Conservation (phyloP, 2,329 filamentous ascomycete genomes). For the Talaromyces sp. region DNA sequence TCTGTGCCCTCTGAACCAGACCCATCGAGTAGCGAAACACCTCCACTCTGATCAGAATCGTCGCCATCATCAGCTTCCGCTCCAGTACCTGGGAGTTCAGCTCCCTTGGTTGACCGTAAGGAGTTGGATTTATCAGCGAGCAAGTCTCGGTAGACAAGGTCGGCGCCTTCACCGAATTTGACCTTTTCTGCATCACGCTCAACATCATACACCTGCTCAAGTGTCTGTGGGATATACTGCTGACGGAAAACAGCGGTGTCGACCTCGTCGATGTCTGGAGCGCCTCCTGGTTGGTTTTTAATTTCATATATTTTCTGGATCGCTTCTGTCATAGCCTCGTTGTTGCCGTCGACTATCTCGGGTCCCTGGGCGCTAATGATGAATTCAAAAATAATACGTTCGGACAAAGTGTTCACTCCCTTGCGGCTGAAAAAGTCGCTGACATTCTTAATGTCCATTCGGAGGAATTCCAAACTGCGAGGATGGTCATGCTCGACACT, state of each 20-base stretch:
- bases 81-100: neutral
- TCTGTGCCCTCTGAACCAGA: constrained; percentile 35
- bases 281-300: constrained; percentile 44
- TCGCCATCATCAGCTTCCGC: constrained; percentile 31
- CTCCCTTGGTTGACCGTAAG: constrained; percentile 20
- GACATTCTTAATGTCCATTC: constrained; percentile 98
- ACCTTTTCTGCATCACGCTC: constrained; percentile 82
- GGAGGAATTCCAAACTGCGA: constrained; percentile 81
- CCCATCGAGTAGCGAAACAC: constrained; percentile 31
- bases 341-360: constrained; percentile 23
- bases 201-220: constrained; percentile 94
- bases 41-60: constrained; percentile 30
- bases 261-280: constrained; percentile 57
- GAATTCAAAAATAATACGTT: constrained; percentile 78
- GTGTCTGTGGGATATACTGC: constrained; percentile 91
- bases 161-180: constrained; percentile 66
- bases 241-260: constrained; percentile 91
- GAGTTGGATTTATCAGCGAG: constrained; percentile 55
- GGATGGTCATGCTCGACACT: constrained; percentile 97
- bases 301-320: constrained; percentile 63
- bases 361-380: constrained; percentile 59
- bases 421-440: constrained; percentile 86
- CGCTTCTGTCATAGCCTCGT: constrained; percentile 53
- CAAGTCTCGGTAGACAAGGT: constrained; percentile 80
- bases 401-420: constrained; percentile 72